Conservation (phyloP, 176 grass and related monocot species). For the Oryza glaberrima region DNA sequence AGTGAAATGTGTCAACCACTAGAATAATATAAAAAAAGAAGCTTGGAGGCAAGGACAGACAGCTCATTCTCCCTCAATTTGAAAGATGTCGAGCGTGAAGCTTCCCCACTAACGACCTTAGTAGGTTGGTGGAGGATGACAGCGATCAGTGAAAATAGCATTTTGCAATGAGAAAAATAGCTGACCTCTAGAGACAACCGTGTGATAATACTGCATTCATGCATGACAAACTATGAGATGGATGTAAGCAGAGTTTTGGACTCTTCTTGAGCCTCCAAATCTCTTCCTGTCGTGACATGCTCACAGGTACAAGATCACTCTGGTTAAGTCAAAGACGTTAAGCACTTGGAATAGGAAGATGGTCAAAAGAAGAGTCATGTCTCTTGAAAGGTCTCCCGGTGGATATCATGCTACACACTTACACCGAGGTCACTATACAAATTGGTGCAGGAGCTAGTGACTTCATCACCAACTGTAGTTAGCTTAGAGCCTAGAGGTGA, state of each 20-base stretch:
- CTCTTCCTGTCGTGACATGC: slow-evolving; percentile 34
- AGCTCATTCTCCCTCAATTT: slow-evolving; percentile 40
- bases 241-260: slow-evolving; percentile 38
- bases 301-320: slow-evolving; percentile 15
- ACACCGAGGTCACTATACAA: slow-evolving; percentile 16
- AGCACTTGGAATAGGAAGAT: slow-evolving; percentile 9
- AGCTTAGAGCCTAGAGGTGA: not conserved
- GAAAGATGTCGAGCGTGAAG: slow-evolving; percentile 56
- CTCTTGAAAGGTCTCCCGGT: slow-evolving; percentile 28
- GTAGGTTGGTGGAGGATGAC: slow-evolving; percentile 51
- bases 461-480: slow-evolving; percentile 14
- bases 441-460: slow-evolving; percentile 31
- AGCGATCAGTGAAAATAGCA: slow-evolving; percentile 48
- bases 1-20: slow-evolving; percentile 62
- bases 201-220: slow-evolving; percentile 29
- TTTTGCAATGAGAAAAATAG: slow-evolving; percentile 28
- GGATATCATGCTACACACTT: slow-evolving; percentile 10
- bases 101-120: slow-evolving; percentile 42
- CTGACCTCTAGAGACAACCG: slow-evolving; percentile 8
- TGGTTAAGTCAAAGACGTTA: slow-evolving; percentile 44
- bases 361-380: slow-evolving; percentile 49
- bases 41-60: slow-evolving; percentile 44
- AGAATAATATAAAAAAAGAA: slow-evolving; percentile 58
- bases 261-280: slow-evolving; percentile 36
- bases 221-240: slow-evolving; percentile 22